Evolutionary conservation across 495 filamentous ascomycete genomes (phyloP).

Genomic region (Aspergillus egyptiacus): DNA sequence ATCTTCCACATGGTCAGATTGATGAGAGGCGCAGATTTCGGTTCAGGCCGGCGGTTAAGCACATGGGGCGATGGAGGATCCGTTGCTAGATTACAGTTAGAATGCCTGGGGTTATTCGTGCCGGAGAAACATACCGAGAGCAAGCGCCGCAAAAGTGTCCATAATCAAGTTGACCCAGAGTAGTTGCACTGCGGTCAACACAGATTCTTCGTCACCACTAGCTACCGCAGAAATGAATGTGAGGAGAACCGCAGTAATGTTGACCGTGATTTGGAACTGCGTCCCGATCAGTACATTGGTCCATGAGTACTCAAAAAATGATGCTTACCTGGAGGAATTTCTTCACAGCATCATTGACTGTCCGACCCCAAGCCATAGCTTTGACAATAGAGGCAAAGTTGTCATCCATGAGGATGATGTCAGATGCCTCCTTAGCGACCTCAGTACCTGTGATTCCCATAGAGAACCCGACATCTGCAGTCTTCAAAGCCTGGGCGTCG

Average conservation of each 20-base stretch:
- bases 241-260: slow-evolving; percentile 80
- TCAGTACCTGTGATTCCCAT: slow-evolving; percentile 91
- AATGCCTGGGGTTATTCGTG: neutral
- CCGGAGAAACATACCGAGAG: slow-evolving; percentile 42
- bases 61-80: slow-evolving; percentile 68
- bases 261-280: slow-evolving; percentile 87
- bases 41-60: slow-evolving; percentile 68
- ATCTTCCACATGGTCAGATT: slow-evolving; percentile 89
- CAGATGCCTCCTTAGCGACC: slow-evolving; percentile 89
- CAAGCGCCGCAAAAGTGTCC: slow-evolving; percentile 93
- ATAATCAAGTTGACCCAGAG: slow-evolving; percentile 93
- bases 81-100: slow-evolving; percentile 47
- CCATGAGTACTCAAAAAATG: neutral
- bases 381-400: slow-evolving; percentile 88
- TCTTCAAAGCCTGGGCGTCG: slow-evolving; percentile 81
- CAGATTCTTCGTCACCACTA: slow-evolving; percentile 57
- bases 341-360: slow-evolving; percentile 83
- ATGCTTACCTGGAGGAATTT: slow-evolving; percentile 72
- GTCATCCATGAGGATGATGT: slow-evolving; percentile 90
- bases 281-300: slow-evolving; percentile 3
- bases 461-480: slow-evolving; percentile 84
- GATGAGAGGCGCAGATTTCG: slow-evolving; percentile 71
- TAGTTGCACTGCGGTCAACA: slow-evolving; percentile 79
- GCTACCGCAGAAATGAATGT: slow-evolving; percentile 77
- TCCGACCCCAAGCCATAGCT: slow-evolving; percentile 81